phyloP scores from a whole-genome alignment of 139 green algal species.

The Diplosphaera chodatii region DNA sequence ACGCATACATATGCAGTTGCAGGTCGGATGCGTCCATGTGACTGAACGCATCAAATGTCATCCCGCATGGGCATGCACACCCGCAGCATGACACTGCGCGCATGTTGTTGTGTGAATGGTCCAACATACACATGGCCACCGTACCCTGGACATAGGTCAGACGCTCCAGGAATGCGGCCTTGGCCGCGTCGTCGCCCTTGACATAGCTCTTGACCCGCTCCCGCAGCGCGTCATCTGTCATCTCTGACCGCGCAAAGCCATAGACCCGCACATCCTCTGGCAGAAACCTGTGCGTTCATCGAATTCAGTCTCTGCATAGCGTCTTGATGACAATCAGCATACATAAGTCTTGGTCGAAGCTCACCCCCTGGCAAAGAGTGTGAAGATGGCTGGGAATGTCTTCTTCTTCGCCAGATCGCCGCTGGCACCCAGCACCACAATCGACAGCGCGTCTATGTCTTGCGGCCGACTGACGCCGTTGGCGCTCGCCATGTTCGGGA shows the following conservation, averaged over 20 bases:
- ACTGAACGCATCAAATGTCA: too few relatives aligned
- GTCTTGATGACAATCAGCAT: too few relatives aligned
- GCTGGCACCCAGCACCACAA: slow-evolving; percentile 32
- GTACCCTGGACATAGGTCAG: slow-evolving; percentile 50
- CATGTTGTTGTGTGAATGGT: too few relatives aligned
- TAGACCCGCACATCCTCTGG: slow-evolving; percentile 58
- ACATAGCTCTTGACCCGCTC: slow-evolving; percentile 47
- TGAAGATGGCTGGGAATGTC: slow-evolving; percentile 78
- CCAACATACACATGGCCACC: too few relatives aligned
- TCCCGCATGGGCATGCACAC: too few relatives aligned
- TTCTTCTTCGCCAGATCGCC: slow-evolving; percentile 89
- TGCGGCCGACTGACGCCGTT: not conserved
- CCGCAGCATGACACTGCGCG: too few relatives aligned
- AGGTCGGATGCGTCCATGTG: too few relatives aligned
- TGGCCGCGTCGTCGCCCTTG: slow-evolving; percentile 11
- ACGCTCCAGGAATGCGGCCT: slow-evolving; percentile 58
- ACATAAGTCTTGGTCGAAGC: too few relatives aligned
- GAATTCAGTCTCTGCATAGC: too few relatives aligned
- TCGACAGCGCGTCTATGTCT: slow-evolving; percentile 5
- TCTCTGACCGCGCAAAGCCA: slow-evolving; percentile 68
- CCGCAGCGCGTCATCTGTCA: slow-evolving; percentile 60
- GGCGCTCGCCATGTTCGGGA: not conserved
- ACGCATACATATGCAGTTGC: too few relatives aligned
- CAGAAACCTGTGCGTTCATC: slow-evolving; percentile 57
- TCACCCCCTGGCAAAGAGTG: slow-evolving; percentile 60